phyloP scores from a whole-genome alignment of 73 alveolate species.

The Paramecium primaurelia region DNA sequence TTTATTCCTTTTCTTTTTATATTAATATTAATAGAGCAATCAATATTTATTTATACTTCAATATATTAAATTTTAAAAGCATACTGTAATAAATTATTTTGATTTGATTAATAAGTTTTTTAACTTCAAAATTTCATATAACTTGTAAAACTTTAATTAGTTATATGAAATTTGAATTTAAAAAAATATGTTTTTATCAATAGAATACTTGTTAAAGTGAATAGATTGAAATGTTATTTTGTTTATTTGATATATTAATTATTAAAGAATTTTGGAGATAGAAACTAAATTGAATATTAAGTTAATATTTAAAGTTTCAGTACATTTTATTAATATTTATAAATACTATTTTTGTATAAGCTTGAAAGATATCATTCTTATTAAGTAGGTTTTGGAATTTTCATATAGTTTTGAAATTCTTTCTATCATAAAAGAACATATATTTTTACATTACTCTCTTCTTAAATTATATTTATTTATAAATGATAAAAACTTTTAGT shows the following conservation, averaged over 20 bases:
- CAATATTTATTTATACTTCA: background rate
- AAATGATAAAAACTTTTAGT: background rate
- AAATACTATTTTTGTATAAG: background rate
- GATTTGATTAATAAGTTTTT: background rate
- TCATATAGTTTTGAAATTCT: background rate
- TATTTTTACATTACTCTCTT: background rate
- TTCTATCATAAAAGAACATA: background rate
- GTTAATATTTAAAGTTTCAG: background rate
- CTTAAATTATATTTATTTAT: background rate
- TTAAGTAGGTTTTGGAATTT: background rate
- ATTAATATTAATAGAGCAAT: no score
- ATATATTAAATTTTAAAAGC: no score
- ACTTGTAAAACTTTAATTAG: background rate
- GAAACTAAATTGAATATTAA: background rate
- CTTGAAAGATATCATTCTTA: background rate
- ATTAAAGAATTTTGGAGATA: background rate
- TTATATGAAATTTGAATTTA: background rate
- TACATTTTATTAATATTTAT: background rate
- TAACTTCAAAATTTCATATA: background rate
- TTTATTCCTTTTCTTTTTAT: background rate
- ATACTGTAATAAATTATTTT: no score
- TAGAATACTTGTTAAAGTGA: no score
- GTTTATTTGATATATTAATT: background rate
- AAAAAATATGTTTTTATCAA: background rate
- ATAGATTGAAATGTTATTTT: no score